Conservation (phyloP, 495 filamentous ascomycete genomes). For the Neurospora sp. region DNA sequence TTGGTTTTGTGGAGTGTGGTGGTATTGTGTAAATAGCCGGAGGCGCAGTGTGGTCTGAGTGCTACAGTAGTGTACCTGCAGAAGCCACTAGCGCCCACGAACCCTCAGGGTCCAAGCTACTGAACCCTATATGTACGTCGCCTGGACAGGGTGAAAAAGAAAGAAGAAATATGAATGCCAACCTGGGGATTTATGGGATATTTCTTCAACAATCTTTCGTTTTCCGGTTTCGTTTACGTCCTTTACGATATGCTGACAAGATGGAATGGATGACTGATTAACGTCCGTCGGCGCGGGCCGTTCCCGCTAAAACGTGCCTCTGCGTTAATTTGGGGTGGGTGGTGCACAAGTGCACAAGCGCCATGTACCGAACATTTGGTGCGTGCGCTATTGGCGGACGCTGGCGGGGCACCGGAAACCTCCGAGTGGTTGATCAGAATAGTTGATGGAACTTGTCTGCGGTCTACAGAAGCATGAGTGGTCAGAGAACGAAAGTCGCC, state of each 20-base stretch:
- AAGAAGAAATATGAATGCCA: not conserved
- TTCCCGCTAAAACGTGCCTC: not conserved
- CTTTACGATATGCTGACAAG: no score
- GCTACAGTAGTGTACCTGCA: not conserved
- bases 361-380: not conserved
- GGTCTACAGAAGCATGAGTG: not conserved
- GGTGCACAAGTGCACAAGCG: not conserved
- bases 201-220: not conserved
- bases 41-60: not conserved
- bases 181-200: not conserved
- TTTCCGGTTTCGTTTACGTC: not conserved
- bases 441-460: not conserved
- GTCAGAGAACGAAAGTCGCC: not conserved
- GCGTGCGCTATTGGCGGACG: not conserved
- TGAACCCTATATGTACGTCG: not conserved
- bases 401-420: not conserved
- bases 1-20: not conserved
- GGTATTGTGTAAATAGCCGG: not conserved
- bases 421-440: not conserved
- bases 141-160: not conserved
- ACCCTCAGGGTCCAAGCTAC: not conserved
- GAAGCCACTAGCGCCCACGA: not conserved
- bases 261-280: not conserved
- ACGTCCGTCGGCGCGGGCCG: not conserved
- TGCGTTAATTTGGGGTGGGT: not conserved